Evolutionary conservation across 495 filamentous ascomycete genomes (phyloP).

Genomic region (Aspergillus carlsbadensis): DNA sequence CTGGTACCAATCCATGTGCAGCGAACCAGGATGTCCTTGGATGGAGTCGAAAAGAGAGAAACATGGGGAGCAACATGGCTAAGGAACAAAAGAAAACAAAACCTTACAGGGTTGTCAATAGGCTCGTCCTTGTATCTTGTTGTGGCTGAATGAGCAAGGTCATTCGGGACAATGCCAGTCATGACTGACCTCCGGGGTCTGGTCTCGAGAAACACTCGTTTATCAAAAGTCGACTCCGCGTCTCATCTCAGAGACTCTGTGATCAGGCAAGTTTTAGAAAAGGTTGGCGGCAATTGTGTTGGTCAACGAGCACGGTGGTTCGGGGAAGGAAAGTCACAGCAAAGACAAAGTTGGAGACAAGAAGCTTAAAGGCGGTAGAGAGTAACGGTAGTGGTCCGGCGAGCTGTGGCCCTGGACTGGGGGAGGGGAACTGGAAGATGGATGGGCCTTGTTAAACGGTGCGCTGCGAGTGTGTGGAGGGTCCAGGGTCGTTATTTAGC

Average conservation of each 20-base stretch:
- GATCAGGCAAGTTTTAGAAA: constrained; percentile 6
- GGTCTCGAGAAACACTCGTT: constrained; percentile 4
- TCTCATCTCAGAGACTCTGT: constrained; percentile 5
- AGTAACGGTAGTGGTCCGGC: constrained; percentile 20
- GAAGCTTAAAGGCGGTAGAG: constrained; percentile 20
- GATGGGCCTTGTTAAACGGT: constrained; percentile 35
- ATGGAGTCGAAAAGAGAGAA: constrained; percentile 5
- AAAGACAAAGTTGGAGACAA: constrained; percentile 13
- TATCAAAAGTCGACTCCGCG: constrained; percentile 3
- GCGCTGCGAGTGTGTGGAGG: constrained; percentile 37
- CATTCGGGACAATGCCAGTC: constrained; percentile 50
- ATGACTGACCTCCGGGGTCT: constrained; percentile 32
- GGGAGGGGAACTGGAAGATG: constrained; percentile 17
- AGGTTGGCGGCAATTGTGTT: constrained; percentile 1
- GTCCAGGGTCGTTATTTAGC: constrained; percentile 52
- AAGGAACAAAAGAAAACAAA: constrained; percentile 12
- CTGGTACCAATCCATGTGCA: constrained; percentile 10
- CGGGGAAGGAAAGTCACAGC: constrained; percentile 12
- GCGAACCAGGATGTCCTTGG: constrained; percentile 15
- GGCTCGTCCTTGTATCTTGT: constrained; percentile 46
- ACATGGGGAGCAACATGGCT: constrained; percentile 17
- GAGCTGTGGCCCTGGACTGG: constrained; percentile 23
- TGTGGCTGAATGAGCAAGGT: constrained; percentile 37
- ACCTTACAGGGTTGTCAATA: constrained; percentile 42
- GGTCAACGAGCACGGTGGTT: constrained; percentile 2